Evolutionary conservation across 495 filamentous ascomycete species (phyloP).

Genomic region (Apodospora peruviana): DNA sequence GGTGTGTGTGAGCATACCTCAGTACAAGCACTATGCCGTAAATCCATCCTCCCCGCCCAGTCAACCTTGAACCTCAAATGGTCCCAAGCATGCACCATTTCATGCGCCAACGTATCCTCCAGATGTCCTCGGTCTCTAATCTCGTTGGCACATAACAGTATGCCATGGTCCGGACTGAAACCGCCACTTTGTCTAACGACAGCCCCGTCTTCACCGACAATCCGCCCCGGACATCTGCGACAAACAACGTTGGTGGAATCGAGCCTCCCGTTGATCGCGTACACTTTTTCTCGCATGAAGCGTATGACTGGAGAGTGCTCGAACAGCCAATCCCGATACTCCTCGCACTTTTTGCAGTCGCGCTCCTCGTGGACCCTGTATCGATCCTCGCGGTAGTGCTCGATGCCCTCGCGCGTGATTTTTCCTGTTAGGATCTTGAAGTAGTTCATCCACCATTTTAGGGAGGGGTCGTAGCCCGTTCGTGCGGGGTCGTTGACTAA

Average conservation of each 20-base stretch:
- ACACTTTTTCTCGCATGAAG: conserved; percentile 75
- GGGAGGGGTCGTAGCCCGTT: conserved; percentile 57
- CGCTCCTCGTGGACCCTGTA: conserved; percentile 60
- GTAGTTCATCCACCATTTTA: conserved; percentile 67
- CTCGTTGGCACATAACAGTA: conserved; percentile 85
- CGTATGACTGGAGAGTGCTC: conserved; percentile 77
- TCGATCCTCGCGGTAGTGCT: conserved; percentile 63
- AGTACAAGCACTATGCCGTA: conserved; percentile 91
- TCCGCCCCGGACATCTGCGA: conserved; percentile 57
- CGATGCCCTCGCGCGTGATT: conserved; percentile 61
- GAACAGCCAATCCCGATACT: conserved; percentile 72
- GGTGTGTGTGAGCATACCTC: conserved; percentile 62
- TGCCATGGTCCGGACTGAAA: conserved; percentile 77
- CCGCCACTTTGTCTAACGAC: conserved; percentile 60
- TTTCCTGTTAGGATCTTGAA: conserved; percentile 70
- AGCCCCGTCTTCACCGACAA: conserved; percentile 36
- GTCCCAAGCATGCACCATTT: conserved; percentile 97
- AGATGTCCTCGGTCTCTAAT: conserved; percentile 66
- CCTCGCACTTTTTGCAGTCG: conserved; percentile 74
- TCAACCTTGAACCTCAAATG: conserved; percentile 87
- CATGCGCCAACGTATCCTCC: conserved; percentile 93
- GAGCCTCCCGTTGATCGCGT: conserved; percentile 68
- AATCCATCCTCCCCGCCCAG: conserved; percentile 55
- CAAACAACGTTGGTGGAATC: conserved; percentile 73
- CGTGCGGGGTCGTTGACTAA: conserved; percentile 45